Evolutionary conservation across 768 basidiomycete genomes (phyloP).

Genomic region (Lactarius tabidus): DNA sequence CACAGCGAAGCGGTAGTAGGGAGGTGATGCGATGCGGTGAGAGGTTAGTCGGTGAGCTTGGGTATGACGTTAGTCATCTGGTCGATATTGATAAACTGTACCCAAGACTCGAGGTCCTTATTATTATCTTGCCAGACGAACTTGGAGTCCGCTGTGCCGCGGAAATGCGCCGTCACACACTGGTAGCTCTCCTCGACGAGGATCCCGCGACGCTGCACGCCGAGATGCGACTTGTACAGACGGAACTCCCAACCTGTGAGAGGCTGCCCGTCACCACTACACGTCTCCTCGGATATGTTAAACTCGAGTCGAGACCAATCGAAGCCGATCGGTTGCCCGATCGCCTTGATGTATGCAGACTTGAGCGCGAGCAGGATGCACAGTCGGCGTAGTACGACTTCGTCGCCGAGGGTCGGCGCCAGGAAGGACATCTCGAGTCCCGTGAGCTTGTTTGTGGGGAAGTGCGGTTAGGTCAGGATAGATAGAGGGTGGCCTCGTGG

Average conservation of each 20-base stretch:
- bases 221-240: constrained; percentile 68
- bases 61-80: constrained; percentile 77
- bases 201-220: constrained; percentile 53
- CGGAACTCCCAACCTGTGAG: constrained; percentile 85
- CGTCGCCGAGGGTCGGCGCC: constrained; percentile 49
- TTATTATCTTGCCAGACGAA: constrained; percentile 70
- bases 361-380: constrained; percentile 79
- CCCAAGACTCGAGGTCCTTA: constrained; percentile 71
- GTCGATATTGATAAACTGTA: constrained; percentile 80
- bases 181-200: constrained; percentile 67
- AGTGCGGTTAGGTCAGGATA: background rate
- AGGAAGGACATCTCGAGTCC: constrained; percentile 52
- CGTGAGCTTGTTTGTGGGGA: constrained; percentile 35
- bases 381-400: constrained; percentile 65
- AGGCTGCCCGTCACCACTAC: constrained; percentile 62
- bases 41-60: constrained; percentile 57
- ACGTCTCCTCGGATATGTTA: constrained; percentile 60
- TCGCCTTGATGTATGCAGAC: constrained; percentile 76
- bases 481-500: background rate
- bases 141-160: constrained; percentile 57
- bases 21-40: background rate
- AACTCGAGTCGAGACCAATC: constrained; percentile 81
- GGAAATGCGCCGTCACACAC: constrained; percentile 74
- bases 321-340: constrained; percentile 77
- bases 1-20: background rate